phyloP scores from a whole-genome alignment of 139 green algal genomes.

The Zygnema circumcarinatum region DNA sequence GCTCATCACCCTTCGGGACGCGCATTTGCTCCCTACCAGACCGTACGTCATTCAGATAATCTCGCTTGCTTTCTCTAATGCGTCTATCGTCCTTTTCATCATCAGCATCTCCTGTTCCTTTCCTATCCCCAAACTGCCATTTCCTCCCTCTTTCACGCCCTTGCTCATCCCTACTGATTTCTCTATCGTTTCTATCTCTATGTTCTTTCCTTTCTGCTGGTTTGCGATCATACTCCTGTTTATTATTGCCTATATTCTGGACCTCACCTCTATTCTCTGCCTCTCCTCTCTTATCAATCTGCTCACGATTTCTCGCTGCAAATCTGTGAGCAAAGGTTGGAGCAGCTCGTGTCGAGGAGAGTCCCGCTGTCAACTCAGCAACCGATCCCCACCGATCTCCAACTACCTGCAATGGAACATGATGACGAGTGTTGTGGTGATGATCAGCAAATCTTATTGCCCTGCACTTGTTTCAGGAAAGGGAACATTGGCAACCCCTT shows the following conservation, averaged over 20 bases:
- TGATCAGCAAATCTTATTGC: neutral
- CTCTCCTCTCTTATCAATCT: neutral
- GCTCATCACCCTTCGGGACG: neutral
- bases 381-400: conserved; percentile 84
- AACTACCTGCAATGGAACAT: conserved; percentile 65
- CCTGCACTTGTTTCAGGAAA: neutral
- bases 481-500: neutral
- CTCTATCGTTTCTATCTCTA: neutral
- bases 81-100: conserved; percentile 18
- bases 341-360: conserved; percentile 58
- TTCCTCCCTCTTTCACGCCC: neutral
- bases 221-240: neutral
- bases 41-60: conserved; percentile 38
- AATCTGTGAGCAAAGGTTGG: conserved; percentile 40
- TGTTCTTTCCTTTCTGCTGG: neutral
- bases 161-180: conserved; percentile 4
- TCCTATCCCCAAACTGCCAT: neutral
- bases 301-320: conserved; percentile 25
- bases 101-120: neutral
- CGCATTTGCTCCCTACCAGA: conserved; percentile 19
- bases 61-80: conserved; percentile 4
- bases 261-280: neutral
- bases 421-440: neutral
- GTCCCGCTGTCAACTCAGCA: conserved; percentile 63
- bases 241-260: neutral